phyloP scores from a whole-genome alignment of 2,329 filamentous ascomycete species.

The Fusarium buharicum region DNA sequence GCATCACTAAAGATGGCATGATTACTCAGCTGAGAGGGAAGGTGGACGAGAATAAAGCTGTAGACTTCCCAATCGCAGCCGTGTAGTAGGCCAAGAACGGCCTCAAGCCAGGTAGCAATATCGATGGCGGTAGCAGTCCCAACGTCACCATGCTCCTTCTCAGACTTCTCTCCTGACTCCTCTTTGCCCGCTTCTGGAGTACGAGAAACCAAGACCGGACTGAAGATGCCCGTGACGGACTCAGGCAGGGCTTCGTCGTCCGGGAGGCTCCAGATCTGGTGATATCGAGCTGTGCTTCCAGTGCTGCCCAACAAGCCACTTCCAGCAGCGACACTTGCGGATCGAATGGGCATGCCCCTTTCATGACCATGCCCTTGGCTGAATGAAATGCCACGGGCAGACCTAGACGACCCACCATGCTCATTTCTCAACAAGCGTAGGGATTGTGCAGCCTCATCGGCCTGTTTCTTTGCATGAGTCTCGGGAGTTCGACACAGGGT shows the following conservation, averaged over 20 bases:
- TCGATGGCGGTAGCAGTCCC: conserved; percentile 61
- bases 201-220: conserved; percentile 62
- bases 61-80: conserved; percentile 91
- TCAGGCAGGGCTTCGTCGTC: conserved; percentile 67
- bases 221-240: conserved; percentile 57
- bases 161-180: conserved; percentile 7
- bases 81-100: conserved; percentile 76
- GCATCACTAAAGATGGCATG: conserved; percentile 83
- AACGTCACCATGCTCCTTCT: conserved; percentile 42
- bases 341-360: conserved; percentile 54
- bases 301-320: conserved; percentile 48
- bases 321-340: conserved; percentile 52
- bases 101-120: conserved; percentile 78
- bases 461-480: conserved; percentile 61
- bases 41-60: conserved; percentile 86
- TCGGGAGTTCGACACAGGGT: conserved; percentile 73
- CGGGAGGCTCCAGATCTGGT: conserved; percentile 68
- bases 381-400: conserved; percentile 64
- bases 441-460: conserved; percentile 62
- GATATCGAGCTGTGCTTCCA: conserved; percentile 52
- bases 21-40: conserved; percentile 89
- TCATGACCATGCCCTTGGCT: conserved; percentile 59
- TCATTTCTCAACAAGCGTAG: conserved; percentile 59
- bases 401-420: conserved; percentile 51
- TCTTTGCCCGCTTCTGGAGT: conserved; percentile 35